Evolutionary conservation across 2,329 filamentous ascomycete species (phyloP).

Genomic region (Fusarium floridanum): DNA sequence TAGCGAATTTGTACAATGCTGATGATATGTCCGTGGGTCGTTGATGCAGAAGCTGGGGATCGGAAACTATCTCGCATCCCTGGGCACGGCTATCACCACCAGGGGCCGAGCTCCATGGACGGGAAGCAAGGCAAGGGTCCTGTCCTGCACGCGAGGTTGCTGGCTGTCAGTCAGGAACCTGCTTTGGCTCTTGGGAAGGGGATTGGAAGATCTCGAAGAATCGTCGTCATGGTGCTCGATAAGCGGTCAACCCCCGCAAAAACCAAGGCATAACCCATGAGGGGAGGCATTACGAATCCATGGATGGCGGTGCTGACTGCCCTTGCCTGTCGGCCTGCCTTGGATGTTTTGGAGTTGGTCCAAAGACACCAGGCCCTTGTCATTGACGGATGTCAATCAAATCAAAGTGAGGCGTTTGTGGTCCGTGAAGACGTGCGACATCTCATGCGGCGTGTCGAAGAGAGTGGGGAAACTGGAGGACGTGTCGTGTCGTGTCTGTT

Average conservation of each 20-base stretch:
- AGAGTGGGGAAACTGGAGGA: not conserved
- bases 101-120: conserved; percentile 18
- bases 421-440: conserved; percentile 28
- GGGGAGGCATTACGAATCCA: conserved; percentile 8
- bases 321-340: not conserved
- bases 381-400: conserved; percentile 13
- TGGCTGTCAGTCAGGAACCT: conserved; percentile 5
- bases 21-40: not conserved
- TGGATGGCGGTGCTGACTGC: conserved; percentile 9
- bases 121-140: not conserved
- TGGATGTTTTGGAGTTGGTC: conserved; percentile 4
- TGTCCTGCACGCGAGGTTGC: not conserved
- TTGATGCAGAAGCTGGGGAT: conserved; percentile 17
- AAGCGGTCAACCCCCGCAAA: conserved; percentile 21
- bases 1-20: not conserved
- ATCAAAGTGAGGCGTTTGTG: conserved; percentile 27
- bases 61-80: conserved; percentile 26
- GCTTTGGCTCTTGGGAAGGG: not conserved
- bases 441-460: conserved; percentile 6
- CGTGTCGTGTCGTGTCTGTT: conserved; percentile 6
- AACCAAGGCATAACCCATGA: conserved; percentile 2
- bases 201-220: conserved; percentile 16
- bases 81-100: conserved; percentile 8
- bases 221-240: conserved; percentile 20
- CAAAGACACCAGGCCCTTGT: conserved; percentile 12